phyloP scores from a whole-genome alignment of 2,329 filamentous ascomycete species.

The Diaporthe humulicola region DNA sequence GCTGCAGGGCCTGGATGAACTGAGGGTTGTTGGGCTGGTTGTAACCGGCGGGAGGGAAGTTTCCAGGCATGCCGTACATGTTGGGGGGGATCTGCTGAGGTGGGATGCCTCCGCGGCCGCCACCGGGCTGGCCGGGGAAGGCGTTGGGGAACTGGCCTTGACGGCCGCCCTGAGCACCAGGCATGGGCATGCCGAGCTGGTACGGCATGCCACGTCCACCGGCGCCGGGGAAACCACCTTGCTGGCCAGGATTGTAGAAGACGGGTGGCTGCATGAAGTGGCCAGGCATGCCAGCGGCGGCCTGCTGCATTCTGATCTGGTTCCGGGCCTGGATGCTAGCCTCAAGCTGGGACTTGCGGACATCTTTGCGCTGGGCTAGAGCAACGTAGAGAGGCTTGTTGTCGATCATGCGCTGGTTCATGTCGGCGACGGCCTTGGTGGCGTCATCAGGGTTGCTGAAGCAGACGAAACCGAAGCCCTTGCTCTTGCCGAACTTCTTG shows the following conservation, averaged over 20 bases:
- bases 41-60: conserved; percentile 84
- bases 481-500: conserved; percentile 93
- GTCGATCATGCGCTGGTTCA: conserved; percentile 99
- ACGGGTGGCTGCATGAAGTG: conserved; percentile 91
- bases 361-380: conserved; percentile 98
- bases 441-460: conserved; percentile 99
- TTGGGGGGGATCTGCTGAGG: conserved; percentile 90
- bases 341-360: conserved; percentile 99
- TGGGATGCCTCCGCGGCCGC: conserved; percentile 83
- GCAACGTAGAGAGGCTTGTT: conserved; percentile 98
- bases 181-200: conserved; percentile 75
- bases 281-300: conserved; percentile 77
- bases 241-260: conserved; percentile 89
- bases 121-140: conserved; percentile 84
- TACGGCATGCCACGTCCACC: conserved; percentile 75
- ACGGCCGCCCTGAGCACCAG: conserved; percentile 82
- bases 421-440: conserved; percentile 98
- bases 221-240: conserved; percentile 77
- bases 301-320: conserved; percentile 98
- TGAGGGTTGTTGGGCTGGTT: conserved; percentile 84
- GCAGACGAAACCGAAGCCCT: conserved; percentile 99
- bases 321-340: conserved; percentile 99
- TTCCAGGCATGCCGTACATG: conserved; percentile 84
- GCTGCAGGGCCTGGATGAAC: conserved; percentile 86
- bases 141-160: conserved; percentile 87